Base-by-base conservation (phyloP, 345 rosid genomes). In the Citrus trifoliata region DNA sequence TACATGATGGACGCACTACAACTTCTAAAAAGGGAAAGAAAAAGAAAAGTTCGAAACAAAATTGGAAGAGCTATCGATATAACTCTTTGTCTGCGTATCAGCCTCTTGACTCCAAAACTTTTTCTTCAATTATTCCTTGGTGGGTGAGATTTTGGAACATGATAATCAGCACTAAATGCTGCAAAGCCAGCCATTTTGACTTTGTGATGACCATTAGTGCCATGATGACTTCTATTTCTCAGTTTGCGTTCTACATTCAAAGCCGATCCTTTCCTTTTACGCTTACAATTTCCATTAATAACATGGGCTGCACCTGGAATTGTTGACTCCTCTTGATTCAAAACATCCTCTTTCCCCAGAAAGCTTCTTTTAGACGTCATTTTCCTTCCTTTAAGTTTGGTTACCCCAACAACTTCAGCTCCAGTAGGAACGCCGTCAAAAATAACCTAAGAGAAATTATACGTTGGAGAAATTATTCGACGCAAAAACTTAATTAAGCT, bases 121-220 rank as follows among this genome's bases (percentile, higher is more conserved):
- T 59, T 75, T 81, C 83, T 81, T 83, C 83, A 88, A 72, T 90
- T 90, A 74, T 88, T 84, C 80, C 73, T 87, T 30, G 93, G 91
- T 33, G 90, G 89, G 55, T 90, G 93, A 51, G 88, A 70, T 79
- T 64, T 88, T 37, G 93, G 90, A 48, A 73, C 75, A 63, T 80
- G 81, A 86, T 90, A 90, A 79, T 88, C 91, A 55, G 93, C 86
- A 68, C 80, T 87, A 62, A 90, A 90, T 62, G 89, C 82, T 24
- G 88, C 84, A 66, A 88, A 82, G 66, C 83, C 80, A 1, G 78
- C 86, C 83, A 48, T 78, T 67, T 76, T 78, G 56, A 75, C 78
- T 71, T 70, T 68, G 68, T 14, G 35, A 71, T 40, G 63, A 64
- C 70, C 56, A 51, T 51, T 4, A 51, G 56, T 18, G 19, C 1